Percentiles rank a stretch among this genome's conserved stretches.
Conservation (phyloP, 1,284 basidiomycete genomes). For the Phylloporus sp. region DNA sequence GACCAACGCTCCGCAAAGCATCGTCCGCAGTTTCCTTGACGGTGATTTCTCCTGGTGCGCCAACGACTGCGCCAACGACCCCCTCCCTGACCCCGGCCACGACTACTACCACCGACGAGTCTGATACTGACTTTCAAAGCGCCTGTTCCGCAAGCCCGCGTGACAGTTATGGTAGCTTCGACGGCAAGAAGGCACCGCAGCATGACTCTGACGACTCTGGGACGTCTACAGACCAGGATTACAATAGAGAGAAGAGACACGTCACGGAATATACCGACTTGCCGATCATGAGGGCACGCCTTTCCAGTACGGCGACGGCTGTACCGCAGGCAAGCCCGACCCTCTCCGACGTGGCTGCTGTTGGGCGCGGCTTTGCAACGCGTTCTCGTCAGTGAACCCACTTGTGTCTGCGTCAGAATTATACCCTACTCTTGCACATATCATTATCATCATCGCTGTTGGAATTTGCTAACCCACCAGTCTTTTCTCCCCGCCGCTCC, state of each 20-base stretch:
- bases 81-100: conserved; percentile 47
- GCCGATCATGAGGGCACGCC: conserved; percentile 42
- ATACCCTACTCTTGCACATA: conserved; percentile 31
- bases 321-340: conserved; percentile 41
- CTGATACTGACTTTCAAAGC: conserved; percentile 84
- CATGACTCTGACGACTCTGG: conserved; percentile 39
- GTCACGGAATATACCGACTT: conserved; percentile 38
- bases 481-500: conserved; percentile 26
- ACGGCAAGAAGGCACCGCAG: conserved; percentile 30
- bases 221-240: conserved; percentile 37
- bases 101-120: conserved; percentile 67
- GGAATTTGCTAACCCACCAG: conserved; percentile 20
- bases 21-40: conserved; percentile 39
- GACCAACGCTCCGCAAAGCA: conserved; percentile 40
- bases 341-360: conserved; percentile 43
- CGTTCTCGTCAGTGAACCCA: conserved; percentile 26
- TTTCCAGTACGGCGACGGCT: conserved; percentile 51
- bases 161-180: conserved; percentile 56
- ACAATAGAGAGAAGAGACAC: conserved; percentile 27
- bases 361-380: conserved; percentile 25
- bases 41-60: conserved; percentile 36
- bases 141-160: conserved; percentile 78
- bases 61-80: conserved; percentile 40
- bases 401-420: conserved; percentile 22
- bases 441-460: conserved; percentile 23